A percentile compares a stretch with the other conserved stretches of the same genome.
phyloP scores from a whole-genome alignment of 2,329 filamentous ascomycete species.

The Xylariaceae sp. region DNA sequence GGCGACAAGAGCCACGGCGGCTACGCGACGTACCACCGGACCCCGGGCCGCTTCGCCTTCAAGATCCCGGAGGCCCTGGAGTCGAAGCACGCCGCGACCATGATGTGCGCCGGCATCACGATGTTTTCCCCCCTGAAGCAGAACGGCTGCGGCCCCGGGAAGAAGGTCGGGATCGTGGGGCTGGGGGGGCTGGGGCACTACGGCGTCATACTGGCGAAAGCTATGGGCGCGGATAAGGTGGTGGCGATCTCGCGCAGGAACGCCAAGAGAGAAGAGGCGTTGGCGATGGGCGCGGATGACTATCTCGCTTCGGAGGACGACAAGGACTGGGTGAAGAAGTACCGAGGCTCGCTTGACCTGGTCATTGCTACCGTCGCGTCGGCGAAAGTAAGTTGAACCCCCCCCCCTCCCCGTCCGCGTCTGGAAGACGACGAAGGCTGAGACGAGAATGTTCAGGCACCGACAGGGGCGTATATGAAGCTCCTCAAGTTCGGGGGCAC shows the following conservation, averaged over 20 bases:
- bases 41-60: constrained; percentile 35
- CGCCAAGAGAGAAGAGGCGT: constrained; percentile 45
- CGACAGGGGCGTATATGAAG: constrained; percentile 27
- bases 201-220: constrained; percentile 60
- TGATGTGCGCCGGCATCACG: constrained; percentile 65
- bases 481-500: constrained; percentile 53
- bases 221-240: constrained; percentile 53
- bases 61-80: constrained; percentile 34
- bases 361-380: constrained; percentile 49
- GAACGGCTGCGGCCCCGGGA: constrained; percentile 58
- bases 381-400: constrained; percentile 19
- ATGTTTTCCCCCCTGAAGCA: constrained; percentile 55
- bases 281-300: constrained; percentile 44
- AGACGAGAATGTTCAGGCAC: too few species aligned
- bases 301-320: constrained; percentile 38
- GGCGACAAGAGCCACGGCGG: constrained; percentile 54
- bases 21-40: constrained; percentile 19
- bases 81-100: constrained; percentile 42
- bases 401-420: too few species aligned
- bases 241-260: constrained; percentile 47
- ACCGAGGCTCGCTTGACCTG: constrained; percentile 44
- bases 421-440: too few species aligned
- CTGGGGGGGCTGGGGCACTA: constrained; percentile 63
- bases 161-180: constrained; percentile 59
- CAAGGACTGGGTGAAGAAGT: constrained; percentile 45